These are phyloP conservation scores for Globisporangium paddicum DNA, from an alignment of 352 stramenopile genomes.

Conservation along the genomic window DNA sequence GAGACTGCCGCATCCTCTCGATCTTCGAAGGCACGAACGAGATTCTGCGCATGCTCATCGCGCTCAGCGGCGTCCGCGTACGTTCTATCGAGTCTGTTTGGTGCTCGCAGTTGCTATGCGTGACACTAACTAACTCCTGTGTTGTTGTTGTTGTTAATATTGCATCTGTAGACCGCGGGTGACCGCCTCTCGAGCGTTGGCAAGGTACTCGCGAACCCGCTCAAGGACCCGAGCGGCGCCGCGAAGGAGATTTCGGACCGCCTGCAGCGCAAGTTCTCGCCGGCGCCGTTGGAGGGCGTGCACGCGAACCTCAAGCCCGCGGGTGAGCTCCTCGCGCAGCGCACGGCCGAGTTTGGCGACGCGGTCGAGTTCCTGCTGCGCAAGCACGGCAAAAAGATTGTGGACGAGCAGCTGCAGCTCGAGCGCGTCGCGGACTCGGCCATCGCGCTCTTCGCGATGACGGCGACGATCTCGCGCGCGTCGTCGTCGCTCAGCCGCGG, in stretches of 20 bases:
- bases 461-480: conserved; percentile 80
- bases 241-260: conserved; percentile 76
- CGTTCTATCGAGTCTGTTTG: conserved; percentile 11
- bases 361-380: conserved; percentile 71
- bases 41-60: conserved; percentile 91
- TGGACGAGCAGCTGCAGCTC: conserved; percentile 85
- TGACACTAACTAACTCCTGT: no score
- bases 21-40: conserved; percentile 93
- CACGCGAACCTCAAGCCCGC: conserved; percentile 57
- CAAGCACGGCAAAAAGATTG: conserved; percentile 86
- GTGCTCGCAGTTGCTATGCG: neutral
- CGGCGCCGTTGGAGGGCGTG: conserved; percentile 57
- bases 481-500: conserved; percentile 51
- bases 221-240: conserved; percentile 64
- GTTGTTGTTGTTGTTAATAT: conserved; percentile 9
- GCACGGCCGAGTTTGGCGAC: conserved; percentile 74
- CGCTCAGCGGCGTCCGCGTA: conserved; percentile 78
- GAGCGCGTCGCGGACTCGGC: conserved; percentile 82
- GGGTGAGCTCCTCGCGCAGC: conserved; percentile 56
- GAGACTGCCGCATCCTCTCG: conserved; percentile 87
- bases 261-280: conserved; percentile 79
- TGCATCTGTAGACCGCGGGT: conserved; percentile 56
- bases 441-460: conserved; percentile 84
- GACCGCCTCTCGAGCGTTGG: conserved; percentile 73
- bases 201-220: conserved; percentile 77